phyloP scores from a whole-genome alignment of 2,329 filamentous ascomycete species.

The Apiospora malaysiana region DNA sequence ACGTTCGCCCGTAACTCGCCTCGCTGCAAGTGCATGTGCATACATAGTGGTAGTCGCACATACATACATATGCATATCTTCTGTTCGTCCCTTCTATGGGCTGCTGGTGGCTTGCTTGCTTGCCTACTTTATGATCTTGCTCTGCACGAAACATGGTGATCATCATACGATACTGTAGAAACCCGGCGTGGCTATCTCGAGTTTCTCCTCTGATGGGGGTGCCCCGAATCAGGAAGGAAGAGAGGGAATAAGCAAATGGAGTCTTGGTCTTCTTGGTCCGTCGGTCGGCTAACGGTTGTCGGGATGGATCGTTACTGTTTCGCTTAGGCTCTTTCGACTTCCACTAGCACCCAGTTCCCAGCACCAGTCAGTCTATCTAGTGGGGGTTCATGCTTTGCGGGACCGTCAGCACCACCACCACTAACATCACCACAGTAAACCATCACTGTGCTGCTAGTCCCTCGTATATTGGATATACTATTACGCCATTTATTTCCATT shows the following conservation, averaged over 20 bases:
- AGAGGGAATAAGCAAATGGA: not conserved
- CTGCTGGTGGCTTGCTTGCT: not conserved
- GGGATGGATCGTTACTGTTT: not conserved
- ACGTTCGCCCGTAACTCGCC: slow-evolving; percentile 4
- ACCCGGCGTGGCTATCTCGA: not conserved
- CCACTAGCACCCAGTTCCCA: not conserved
- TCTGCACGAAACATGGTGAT: not conserved
- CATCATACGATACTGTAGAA: not conserved
- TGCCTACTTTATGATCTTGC: not conserved
- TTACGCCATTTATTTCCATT: slow-evolving; percentile 11
- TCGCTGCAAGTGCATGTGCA: not conserved
- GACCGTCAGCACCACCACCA: not conserved
- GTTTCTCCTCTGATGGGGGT: not conserved
- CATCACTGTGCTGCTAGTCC: not conserved
- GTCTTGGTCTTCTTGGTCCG: not conserved
- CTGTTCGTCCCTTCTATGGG: not conserved
- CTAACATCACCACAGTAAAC: not conserved
- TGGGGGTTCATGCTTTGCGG: not conserved
- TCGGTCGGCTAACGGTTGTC: slow-evolving; percentile 5
- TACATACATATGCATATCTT: not conserved
- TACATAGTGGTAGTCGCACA: not conserved
- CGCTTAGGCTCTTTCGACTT: slow-evolving; percentile 3
- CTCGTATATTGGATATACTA: slow-evolving; percentile 9
- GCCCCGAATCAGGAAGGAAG: not conserved
- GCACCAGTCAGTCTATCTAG: not conserved